Conservation (phyloP, 352 stramenopile genomes). For the Thalassiosira gravida region DNA sequence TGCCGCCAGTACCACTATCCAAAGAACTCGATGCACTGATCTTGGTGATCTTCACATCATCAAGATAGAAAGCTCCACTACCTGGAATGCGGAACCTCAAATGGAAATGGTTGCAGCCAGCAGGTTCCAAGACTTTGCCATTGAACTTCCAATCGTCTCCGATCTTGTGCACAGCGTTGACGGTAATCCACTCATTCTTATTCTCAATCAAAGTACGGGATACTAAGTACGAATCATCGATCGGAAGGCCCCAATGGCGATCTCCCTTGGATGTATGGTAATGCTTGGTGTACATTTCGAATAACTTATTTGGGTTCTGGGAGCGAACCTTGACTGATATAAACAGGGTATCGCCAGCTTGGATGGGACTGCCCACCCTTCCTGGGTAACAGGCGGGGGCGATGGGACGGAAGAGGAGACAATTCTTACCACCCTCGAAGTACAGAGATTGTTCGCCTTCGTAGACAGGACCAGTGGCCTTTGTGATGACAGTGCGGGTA, state of each 20-base stretch:
- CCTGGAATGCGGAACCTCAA: constrained; percentile 22
- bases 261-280: constrained; percentile 22
- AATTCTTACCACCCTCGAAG: constrained; percentile 25
- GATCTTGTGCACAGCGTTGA: constrained; percentile 39
- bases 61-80: constrained; percentile 28
- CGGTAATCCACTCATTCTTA: constrained; percentile 32
- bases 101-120: constrained; percentile 49
- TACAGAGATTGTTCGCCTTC: constrained; percentile 12
- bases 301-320: constrained; percentile 22
- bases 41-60: constrained; percentile 45
- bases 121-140: constrained; percentile 14
- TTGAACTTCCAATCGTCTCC: constrained; percentile 46
- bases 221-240: constrained; percentile 47
- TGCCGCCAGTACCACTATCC: not conserved
- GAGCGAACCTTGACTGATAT: constrained; percentile 42
- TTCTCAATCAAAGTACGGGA: constrained; percentile 21
- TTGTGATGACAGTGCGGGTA: not conserved
- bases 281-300: constrained; percentile 46
- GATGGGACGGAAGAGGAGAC: constrained; percentile 42
- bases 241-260: constrained; percentile 13
- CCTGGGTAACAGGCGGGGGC: constrained; percentile 11
- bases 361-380: constrained; percentile 16
- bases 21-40: not conserved
- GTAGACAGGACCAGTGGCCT: constrained; percentile 14
- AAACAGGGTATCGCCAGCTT: constrained; percentile 33